Evolutionary conservation across 2,329 filamentous ascomycete genomes (phyloP).

Genomic region (Talaromyces sp.): DNA sequence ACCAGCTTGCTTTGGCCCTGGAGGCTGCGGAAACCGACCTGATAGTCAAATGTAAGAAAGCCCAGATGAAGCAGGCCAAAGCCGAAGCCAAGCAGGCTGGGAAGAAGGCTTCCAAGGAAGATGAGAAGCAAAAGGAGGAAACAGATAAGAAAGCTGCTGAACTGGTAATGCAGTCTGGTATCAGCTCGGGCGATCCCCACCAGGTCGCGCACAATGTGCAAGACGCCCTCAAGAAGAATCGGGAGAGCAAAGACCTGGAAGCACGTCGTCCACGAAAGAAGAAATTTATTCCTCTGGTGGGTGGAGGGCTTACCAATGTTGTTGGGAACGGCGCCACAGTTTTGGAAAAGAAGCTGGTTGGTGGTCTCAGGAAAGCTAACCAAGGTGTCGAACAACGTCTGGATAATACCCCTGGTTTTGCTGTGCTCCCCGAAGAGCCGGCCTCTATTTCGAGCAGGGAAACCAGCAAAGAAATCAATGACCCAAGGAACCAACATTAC

Average conservation of each 20-base stretch:
- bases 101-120: conserved; percentile 37
- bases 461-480: conserved; percentile 11
- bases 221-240: conserved; percentile 45
- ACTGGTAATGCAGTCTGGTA: conserved; percentile 50
- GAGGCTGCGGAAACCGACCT: conserved; percentile 83
- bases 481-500: conserved; percentile 14
- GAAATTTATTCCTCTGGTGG: conserved; percentile 48
- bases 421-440: conserved; percentile 19
- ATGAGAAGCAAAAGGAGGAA: conserved; percentile 49
- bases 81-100: conserved; percentile 63
- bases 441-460: neutral
- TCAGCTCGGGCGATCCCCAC: conserved; percentile 59
- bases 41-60: conserved; percentile 75
- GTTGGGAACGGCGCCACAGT: conserved; percentile 51
- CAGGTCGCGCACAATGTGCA: conserved; percentile 53
- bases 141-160: conserved; percentile 50
- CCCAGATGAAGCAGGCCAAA: conserved; percentile 68
- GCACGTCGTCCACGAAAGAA: conserved; percentile 25
- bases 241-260: conserved; percentile 1
- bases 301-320: conserved; percentile 49
- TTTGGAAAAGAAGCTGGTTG: conserved; percentile 47
- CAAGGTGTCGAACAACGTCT: conserved; percentile 38
- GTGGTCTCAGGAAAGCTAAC: conserved; percentile 43
- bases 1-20: conserved; percentile 67
- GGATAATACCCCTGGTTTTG: conserved; percentile 36